These are phyloP conservation scores for Neocatenulostroma microsporum DNA, from an alignment of 2,329 filamentous ascomycete genomes.

Conservation along the genomic window DNA sequence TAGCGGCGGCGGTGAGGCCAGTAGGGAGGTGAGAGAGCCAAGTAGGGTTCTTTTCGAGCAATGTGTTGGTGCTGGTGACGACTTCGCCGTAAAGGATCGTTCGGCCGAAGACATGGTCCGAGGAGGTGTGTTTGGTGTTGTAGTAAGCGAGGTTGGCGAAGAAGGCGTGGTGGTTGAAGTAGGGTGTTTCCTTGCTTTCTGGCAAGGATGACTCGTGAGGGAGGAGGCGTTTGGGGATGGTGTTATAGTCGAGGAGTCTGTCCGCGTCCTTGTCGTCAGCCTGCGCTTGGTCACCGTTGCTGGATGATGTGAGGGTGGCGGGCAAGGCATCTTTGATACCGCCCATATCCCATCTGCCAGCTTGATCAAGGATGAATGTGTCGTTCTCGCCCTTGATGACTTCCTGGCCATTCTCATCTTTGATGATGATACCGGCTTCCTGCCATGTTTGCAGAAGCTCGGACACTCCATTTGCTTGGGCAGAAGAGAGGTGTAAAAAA, in stretches of 20 bases:
- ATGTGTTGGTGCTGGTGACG: constrained; percentile 85
- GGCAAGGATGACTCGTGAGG: constrained; percentile 64
- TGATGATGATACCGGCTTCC: constrained; percentile 55
- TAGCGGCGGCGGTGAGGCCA: constrained; percentile 83
- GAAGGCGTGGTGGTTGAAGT: constrained; percentile 76
- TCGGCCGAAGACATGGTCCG: constrained; percentile 61
- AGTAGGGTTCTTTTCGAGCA: constrained; percentile 84
- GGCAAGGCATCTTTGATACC: constrained; percentile 18
- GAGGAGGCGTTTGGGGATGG: constrained; percentile 64
- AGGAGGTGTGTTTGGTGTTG: constrained; percentile 41
- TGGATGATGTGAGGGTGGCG: constrained; percentile 1
- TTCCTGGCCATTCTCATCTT: constrained; percentile 51
- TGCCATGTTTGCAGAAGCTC: constrained; percentile 59
- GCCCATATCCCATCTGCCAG: constrained; percentile 40
- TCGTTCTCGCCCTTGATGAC: constrained; percentile 76
- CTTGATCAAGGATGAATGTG: constrained; percentile 64
- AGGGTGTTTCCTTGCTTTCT: constrained; percentile 64
- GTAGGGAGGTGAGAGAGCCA: constrained; percentile 68
- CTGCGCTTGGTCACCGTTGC: constrained; percentile 22
- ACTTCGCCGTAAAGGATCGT: constrained; percentile 82
- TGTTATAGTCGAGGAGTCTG: constrained; percentile 65
- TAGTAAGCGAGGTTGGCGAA: constrained; percentile 65
- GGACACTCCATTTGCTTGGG: constrained; percentile 55
- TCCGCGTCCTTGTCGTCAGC: constrained; percentile 31
- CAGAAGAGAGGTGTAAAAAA: constrained; percentile 69